A percentile compares a stretch with the other conserved stretches of the same genome.
Conservation (phyloP, 768 basidiomycete genomes). For the Trametes cinnabarina region DNA sequence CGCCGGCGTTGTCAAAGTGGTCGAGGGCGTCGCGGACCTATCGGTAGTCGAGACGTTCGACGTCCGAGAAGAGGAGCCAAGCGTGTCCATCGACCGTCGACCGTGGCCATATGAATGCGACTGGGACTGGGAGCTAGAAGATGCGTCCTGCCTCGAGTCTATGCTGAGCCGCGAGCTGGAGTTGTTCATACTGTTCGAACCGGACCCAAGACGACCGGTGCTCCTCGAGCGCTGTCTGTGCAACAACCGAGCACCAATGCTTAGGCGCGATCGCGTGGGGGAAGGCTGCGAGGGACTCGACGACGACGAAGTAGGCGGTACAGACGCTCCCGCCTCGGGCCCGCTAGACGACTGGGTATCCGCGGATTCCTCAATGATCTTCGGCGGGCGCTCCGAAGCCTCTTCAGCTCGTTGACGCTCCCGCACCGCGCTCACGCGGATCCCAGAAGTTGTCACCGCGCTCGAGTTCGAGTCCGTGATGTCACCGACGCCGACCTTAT, state of each 20-base stretch:
- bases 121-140: conserved; percentile 7
- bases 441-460: conserved; percentile 25
- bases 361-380: conserved; percentile 23
- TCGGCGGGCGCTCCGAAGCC: conserved; percentile 14
- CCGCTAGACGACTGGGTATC: neutral
- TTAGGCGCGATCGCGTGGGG: conserved; percentile 40
- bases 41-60: conserved; percentile 10
- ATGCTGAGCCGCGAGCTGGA: conserved; percentile 24
- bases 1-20: neutral
- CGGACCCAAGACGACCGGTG: neutral
- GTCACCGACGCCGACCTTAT: conserved; percentile 71
- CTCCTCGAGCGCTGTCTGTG: conserved; percentile 36
- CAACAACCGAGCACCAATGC: conserved; percentile 43
- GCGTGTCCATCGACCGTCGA: conserved; percentile 15
- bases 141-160: conserved; percentile 19
- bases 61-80: conserved; percentile 11
- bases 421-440: conserved; percentile 30
- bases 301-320: neutral
- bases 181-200: neutral
- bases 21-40: neutral
- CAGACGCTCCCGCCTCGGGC: conserved; percentile 2
- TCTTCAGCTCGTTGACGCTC: conserved; percentile 25
- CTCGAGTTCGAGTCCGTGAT: conserved; percentile 27
- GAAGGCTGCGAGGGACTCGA: conserved; percentile 3
- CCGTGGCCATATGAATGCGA: neutral